Evolutionary conservation across 2,329 filamentous ascomycete genomes (phyloP), one percentile per base, ranked within the genome.

Genomic region (Fonsecaea multimorphosa): DNA sequence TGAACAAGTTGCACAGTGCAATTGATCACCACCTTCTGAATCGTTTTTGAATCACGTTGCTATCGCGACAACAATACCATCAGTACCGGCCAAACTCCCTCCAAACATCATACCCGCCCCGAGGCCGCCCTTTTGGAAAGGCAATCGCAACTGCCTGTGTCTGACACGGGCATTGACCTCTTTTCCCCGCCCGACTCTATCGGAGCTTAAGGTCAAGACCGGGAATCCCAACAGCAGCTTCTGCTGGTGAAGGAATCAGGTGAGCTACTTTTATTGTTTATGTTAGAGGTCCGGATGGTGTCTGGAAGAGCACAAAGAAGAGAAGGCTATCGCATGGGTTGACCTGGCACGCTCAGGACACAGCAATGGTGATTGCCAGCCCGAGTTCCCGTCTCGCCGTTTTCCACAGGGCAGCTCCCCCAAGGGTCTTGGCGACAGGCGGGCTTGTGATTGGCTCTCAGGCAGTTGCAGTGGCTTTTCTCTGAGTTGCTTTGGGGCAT

Each of bases 381-480:
- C 38, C 51, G 46, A 36, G 49, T 29, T 52, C 32, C n/a, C n/a
- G n/a, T n/a, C n/a, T n/a, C n/a, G n/a, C n/a, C n/a, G 19, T 52
- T 32, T 60, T 60, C 16, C 24, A 32, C 31, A 60, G 46, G 32
- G 31, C 44, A 60, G 31, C 58, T 53, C 57, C 46, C 58, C 56
- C 36, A 31, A n/a, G 31, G n/a, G 16, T 7, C 58, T 60, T 60
- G 58, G 58, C 58, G 31, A 24, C 31, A 38, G 31, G 34, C 12
- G 22, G 46, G 8, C 29, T 16, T 16, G 31, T 60, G 22, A 60
- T 60, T 60, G 58, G 58, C 12, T 60, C 46, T 16, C 12, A 22
- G 19, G 44, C 58, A 52, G 58, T 60, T 52, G 58, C 58, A 51
- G 58, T 60, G 58, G 58, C 58, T 60, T 60, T 60, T 60, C 58